Evolutionary conservation across 2,329 filamentous ascomycete genomes (phyloP), one percentile per base, ranked within the genome.

Genomic region (Colletotrichum caudatum): DNA sequence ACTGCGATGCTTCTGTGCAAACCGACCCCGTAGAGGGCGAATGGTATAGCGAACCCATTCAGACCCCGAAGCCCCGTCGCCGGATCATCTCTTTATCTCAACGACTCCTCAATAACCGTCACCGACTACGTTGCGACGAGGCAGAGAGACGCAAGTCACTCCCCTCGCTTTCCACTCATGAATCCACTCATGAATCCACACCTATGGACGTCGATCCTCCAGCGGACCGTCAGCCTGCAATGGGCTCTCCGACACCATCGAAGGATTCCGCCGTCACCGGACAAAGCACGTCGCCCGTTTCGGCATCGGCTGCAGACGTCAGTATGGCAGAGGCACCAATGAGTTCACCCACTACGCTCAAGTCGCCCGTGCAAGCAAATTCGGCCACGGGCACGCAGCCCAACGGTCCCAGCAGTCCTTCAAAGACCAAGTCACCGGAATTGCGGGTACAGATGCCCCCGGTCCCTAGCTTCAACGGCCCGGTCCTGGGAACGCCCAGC

Each of bases 401-500:
- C 51, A 75, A 77, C 18, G 74, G 70, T 4, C 18, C 18, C 16
- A 71, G 39, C 46, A 74, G 71, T 20, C 64, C 74, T 4, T n/a
- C 50, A 41, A 74, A 76, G 41, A 48, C 20, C 3, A 72, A 60
- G 23, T 73, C 83, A 1, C 82, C 83, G 0, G 85, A 88, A 63
- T 74, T 88, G 5, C 82, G 83, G 16, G 86, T 91, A 8, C 88
- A 90, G 66, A 80, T 90, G 78, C 89, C 90, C 9, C 85, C 88
- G 2, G 82, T 87, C 1, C 87, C 88, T 0, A 77, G 81, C 0
- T 89, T 90, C 41, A 82, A 84, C 61, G 83, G 77, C 54, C 76
- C 81, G 1, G 78, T 77, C 1, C 75, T 83, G 3, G 78, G 78
- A 3, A 75, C 78, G 3, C 76, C 81, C 5, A 80, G 77, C 23